Percentiles rank a stretch among this genome's conserved stretches.
These are phyloP conservation scores for Salvia splendens DNA, from an alignment of 257 asterid species.

Conservation along the genomic window DNA sequence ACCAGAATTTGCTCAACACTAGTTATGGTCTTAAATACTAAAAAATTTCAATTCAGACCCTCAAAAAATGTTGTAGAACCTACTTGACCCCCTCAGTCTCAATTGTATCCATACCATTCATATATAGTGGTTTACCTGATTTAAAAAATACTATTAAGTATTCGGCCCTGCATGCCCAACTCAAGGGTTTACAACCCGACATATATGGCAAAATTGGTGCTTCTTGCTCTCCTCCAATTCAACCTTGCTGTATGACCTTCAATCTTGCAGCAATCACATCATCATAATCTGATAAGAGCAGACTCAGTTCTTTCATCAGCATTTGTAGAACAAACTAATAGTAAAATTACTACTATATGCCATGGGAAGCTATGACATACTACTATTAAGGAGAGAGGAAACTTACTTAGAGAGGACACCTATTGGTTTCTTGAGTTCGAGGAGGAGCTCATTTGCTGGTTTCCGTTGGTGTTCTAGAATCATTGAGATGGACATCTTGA, in stretches of 20 bases:
- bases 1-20: too few species aligned
- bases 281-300: neutral
- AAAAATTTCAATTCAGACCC: neutral
- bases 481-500: conserved; percentile 69
- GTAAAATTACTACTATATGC: too few species aligned
- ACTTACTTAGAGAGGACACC: neutral
- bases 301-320: neutral
- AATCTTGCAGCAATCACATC: conserved; percentile 6
- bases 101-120: neutral
- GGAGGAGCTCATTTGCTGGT: conserved; percentile 37
- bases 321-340: too few species aligned
- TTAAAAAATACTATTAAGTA: neutral
- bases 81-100: too few species aligned
- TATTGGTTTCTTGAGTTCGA: neutral
- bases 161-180: too few species aligned
- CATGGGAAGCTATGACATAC: neutral
- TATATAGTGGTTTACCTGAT: neutral
- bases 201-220: conserved; percentile 13
- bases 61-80: too few species aligned
- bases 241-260: neutral
- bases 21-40: too few species aligned
- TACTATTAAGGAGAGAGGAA: neutral
- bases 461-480: conserved; percentile 40
- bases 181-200: neutral
- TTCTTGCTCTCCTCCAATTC: neutral